Evolutionary conservation across 192 early-diverging fungal genomes (phyloP), one percentile per base, ranked within the genome.

Genomic region (Hyaloraphidium curvatum): DNA sequence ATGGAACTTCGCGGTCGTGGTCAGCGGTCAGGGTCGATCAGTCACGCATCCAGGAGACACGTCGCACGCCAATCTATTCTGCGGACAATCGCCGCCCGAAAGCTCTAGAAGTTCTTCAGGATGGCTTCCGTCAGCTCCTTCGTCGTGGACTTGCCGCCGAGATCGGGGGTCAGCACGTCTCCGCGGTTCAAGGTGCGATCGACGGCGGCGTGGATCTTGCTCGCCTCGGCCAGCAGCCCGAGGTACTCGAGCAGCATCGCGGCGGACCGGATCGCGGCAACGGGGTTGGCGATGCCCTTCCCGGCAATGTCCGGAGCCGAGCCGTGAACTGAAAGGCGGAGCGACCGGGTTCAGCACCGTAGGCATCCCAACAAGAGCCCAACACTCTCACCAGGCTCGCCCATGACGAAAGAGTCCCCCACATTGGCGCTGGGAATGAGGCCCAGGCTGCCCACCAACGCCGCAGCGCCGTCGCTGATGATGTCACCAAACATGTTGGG

Each of bases 401-500:
- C 91, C 30, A 97, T 75, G 16, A 90, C 89, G 78, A 97, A 94
- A 52, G 53, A 74, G 66, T 95, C 91, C 53, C 93, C 93, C 16
- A 95, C 88, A 58, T 97, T 97, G 22, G 93, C 89, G 55, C 84
- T 84, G 40, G 91, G 91, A 22, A 97, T 91, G 22, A 97, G 76
- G 21, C 93, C 93, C 54, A 97, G 72, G 55, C 83, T 87, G 16
- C 93, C 93, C 1, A 94, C 93, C 27, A 97, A 62, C 9, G 93
- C 93, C 2, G 93, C 93, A 9, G 93, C 93, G 29, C 89, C 93
- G 62, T 97, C 93, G 62, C 81, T 85, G 60, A 97, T 86, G 53
- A 97, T 97, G 58, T 97, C 93, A 39, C 93, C 93, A 59, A 94
- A 97, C 60, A 97, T 65, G 73, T 97, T 97, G 55, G 93, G 93